Base-by-base conservation (phyloP, 345 rosid genomes). In the Lepidium sativum region DNA sequence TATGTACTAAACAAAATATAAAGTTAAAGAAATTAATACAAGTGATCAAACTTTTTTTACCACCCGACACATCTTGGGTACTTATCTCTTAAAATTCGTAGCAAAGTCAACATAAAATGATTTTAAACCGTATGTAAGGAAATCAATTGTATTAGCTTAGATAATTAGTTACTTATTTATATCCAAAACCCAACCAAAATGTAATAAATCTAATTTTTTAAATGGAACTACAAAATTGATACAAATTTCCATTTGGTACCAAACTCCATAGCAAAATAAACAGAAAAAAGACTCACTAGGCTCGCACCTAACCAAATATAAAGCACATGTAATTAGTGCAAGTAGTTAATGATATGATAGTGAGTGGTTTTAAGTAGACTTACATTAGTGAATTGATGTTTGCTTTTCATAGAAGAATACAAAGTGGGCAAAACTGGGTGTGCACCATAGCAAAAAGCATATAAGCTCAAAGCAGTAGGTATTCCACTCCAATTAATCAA, bases 401-500 rank as follows among this genome's bases (percentile, higher is more conserved):
- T 77, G 38, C 74, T 68, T 64, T 44, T 75, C 79, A 77, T 81
- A 9, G 83, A 83, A n/a, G 32, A 54, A 63, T 79, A 83, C 61
- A 83, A 51, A 31, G 77, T 72, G 51, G 88, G 85, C 45, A 83
- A 73, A 17, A 70, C 50, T 0, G 79, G 67, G 55, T 75, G 85
- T 12, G 82, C 83, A 27, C 79, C 77, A 73, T 79, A 77, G 69
- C 82, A 81, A 49, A 81, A 83, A 13, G 69, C 69, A 33, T 68
- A 79, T 54, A 81, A 50, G 34, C 83, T 78, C 42, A 81, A 35
- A 4, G 82, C 66, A 2, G 76, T 78, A 38, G 85, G 85, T 38
- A 81, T 31, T 11, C 83, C 82, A 44, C 53, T 66, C 56, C 68
- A 72, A 20, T 78, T 70, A 0, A 79, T 43, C 20, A 75, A 23